Conservation (phyloP, 805 yeast genomes). For the Yarrowia phangngaensis region DNA sequence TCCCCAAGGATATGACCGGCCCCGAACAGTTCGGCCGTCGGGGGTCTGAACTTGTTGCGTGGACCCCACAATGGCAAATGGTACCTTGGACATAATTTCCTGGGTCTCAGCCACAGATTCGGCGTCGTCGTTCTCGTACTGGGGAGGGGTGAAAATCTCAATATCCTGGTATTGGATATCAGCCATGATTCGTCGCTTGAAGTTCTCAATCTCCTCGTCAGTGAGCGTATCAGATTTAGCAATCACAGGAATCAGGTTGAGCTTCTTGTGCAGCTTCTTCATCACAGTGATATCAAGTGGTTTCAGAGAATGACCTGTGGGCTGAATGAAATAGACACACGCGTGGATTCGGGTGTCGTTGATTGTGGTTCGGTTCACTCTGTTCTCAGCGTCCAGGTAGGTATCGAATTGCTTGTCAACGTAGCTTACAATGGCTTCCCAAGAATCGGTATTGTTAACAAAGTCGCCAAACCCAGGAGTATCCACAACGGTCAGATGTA, state of each 20-base stretch:
- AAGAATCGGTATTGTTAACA: slow-evolving; percentile 70
- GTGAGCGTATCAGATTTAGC: slow-evolving; percentile 93
- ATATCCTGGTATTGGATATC: slow-evolving; percentile 76
- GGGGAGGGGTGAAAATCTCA: slow-evolving; percentile 69
- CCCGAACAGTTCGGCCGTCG: slow-evolving; percentile 81
- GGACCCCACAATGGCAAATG: slow-evolving; percentile 94
- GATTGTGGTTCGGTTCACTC: slow-evolving; percentile 65
- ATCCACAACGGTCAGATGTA: slow-evolving; percentile 77
- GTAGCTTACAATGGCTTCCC: slow-evolving; percentile 91
- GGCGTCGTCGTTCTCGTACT: slow-evolving; percentile 78
- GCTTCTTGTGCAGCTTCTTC: slow-evolving; percentile 83
- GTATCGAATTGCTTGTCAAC: slow-evolving; percentile 80
- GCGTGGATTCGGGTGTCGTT: slow-evolving; percentile 89
- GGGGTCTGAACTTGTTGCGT: slow-evolving; percentile 59
- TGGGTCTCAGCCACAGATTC: slow-evolving; percentile 66
- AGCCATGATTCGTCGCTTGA: slow-evolving; percentile 70
- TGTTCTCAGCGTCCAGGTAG: slow-evolving; percentile 85
- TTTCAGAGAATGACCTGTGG: slow-evolving; percentile 90
- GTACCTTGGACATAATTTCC: slow-evolving; percentile 66
- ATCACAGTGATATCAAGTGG: slow-evolving; percentile 85
- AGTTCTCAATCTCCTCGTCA: slow-evolving; percentile 72
- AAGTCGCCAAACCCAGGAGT: slow-evolving; percentile 94
- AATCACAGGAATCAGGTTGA: slow-evolving; percentile 88
- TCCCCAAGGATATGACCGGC: slow-evolving; percentile 97
- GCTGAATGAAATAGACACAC: slow-evolving; percentile 88